Conservation (phyloP, 768 basidiomycete species). For the Podaxis pistillaris region DNA sequence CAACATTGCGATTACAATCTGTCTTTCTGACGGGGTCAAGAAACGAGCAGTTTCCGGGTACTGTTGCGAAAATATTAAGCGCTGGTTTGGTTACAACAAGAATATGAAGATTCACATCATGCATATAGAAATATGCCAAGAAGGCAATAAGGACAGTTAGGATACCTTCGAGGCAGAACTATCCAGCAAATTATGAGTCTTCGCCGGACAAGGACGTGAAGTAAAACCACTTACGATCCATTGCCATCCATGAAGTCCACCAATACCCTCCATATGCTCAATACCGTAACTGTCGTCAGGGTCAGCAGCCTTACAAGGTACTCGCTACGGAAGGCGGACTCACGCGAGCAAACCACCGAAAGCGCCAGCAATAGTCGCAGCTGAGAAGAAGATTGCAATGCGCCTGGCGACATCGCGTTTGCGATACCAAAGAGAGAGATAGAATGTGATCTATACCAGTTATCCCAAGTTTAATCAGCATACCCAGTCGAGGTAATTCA, state of each 20-base stretch:
- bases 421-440: constrained; percentile 61
- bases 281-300: constrained; percentile 37
- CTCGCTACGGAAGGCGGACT: not conserved
- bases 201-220: not conserved
- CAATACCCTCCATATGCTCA: constrained; percentile 41
- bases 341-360: constrained; percentile 43
- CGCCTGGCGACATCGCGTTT: constrained; percentile 55
- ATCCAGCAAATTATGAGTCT: not conserved
- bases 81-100: not conserved
- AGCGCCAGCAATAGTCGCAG: constrained; percentile 52
- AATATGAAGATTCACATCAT: constrained; percentile 38
- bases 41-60: constrained; percentile 61
- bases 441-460: constrained; percentile 34
- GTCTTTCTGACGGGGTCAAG: constrained; percentile 43
- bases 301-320: constrained; percentile 17
- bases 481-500: not conserved
- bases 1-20: constrained; percentile 36
- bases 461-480: not conserved
- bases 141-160: constrained; percentile 40
- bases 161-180: constrained; percentile 49
- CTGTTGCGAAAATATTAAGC: constrained; percentile 21
- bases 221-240: constrained; percentile 39
- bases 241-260: constrained; percentile 42
- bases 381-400: constrained; percentile 63
- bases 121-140: constrained; percentile 48